phyloP scores from a whole-genome alignment of 179 eudicot genomes.

The Silene coronaria region DNA sequence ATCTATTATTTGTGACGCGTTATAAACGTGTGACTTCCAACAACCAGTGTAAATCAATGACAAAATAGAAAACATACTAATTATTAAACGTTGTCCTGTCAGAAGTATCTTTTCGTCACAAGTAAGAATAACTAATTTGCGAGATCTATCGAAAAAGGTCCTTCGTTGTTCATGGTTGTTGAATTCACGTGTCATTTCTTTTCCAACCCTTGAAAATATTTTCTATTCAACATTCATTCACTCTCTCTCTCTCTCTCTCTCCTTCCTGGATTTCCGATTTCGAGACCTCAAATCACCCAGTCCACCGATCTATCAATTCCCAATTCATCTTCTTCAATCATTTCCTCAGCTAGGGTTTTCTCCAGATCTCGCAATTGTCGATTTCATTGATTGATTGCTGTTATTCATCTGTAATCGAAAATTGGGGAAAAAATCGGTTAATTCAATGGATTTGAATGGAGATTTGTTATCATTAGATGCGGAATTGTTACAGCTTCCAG shows the following conservation, averaged over 20 bases:
- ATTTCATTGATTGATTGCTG: not conserved
- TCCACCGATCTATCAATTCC: not conserved
- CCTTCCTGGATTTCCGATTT: not conserved
- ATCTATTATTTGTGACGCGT: too few relatives aligned
- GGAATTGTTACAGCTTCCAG: conserved; percentile 69
- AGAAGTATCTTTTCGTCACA: too few relatives aligned
- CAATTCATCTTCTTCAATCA: not conserved
- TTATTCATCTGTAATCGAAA: not conserved
- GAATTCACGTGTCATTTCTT: not conserved
- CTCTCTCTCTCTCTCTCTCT: not conserved
- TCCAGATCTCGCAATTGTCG: not conserved
- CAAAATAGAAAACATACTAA: too few relatives aligned
- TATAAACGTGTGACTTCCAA: too few relatives aligned
- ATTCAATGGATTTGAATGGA: conserved; percentile 75
- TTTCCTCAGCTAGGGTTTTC: not conserved
- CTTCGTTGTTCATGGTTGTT: too few relatives aligned
- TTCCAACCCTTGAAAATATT: not conserved
- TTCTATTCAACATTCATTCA: not conserved
- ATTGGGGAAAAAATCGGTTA: conserved; percentile 5
- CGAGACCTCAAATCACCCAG: not conserved
- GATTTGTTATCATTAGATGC: conserved; percentile 64
- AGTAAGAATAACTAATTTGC: too few relatives aligned
- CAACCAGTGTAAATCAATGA: too few relatives aligned
- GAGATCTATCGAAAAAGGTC: too few relatives aligned
- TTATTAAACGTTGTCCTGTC: too few relatives aligned